These are phyloP conservation scores for Xylaria digitata DNA, from an alignment of 2,329 filamentous ascomycete species.

Conservation along the genomic window DNA sequence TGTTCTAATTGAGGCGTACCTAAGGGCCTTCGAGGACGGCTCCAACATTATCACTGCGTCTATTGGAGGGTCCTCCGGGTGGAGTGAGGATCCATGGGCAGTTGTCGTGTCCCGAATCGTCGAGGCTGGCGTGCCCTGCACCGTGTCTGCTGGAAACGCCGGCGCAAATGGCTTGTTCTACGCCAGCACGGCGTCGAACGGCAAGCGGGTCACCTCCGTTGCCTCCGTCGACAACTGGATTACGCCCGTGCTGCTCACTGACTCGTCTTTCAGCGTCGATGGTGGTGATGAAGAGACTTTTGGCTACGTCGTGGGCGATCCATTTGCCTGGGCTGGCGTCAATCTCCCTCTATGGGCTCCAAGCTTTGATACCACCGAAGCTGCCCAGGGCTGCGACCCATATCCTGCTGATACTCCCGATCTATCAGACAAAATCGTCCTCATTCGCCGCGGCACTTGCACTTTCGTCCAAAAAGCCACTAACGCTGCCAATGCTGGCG, in stretches of 20 bases:
- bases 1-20: conserved; percentile 68
- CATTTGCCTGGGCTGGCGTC: conserved; percentile 58
- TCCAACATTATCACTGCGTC: conserved; percentile 68
- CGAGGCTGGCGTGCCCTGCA: conserved; percentile 63
- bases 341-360: conserved; percentile 62
- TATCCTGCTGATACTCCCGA: conserved; percentile 66
- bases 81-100: conserved; percentile 64
- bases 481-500: conserved; percentile 65
- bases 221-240: conserved; percentile 62
- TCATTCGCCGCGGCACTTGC: conserved; percentile 70
- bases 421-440: conserved; percentile 66
- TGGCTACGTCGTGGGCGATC: conserved; percentile 57
- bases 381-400: conserved; percentile 63
- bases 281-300: conserved; percentile 53
- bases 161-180: conserved; percentile 62
- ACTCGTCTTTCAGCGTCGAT: conserved; percentile 56
- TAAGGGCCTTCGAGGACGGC: conserved; percentile 70
- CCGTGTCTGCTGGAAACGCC: conserved; percentile 64
- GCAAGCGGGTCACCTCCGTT: conserved; percentile 60
- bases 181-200: conserved; percentile 60
- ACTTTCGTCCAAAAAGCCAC: conserved; percentile 65
- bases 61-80: conserved; percentile 63
- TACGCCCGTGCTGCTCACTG: conserved; percentile 57
- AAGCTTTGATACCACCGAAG: conserved; percentile 60
- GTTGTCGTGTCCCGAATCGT: conserved; percentile 64